Conservation (phyloP, 192 early-diverging fungal species). For the Backusella parvicylindrica region DNA sequence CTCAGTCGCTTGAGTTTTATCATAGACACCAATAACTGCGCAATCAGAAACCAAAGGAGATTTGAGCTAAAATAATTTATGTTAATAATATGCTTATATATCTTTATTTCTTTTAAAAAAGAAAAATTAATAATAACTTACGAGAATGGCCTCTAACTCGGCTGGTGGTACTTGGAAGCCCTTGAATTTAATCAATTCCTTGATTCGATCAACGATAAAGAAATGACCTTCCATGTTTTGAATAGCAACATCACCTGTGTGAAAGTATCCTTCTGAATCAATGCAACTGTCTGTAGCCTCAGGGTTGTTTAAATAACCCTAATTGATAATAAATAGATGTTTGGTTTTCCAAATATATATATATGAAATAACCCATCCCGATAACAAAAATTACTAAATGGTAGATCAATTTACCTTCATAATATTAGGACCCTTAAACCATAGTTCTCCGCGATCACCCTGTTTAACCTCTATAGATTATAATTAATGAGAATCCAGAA, state of each 20-base stretch:
- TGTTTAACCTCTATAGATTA: conserved; percentile 39
- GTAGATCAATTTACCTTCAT: conserved; percentile 51
- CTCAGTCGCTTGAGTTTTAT: conserved; percentile 65
- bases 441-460: conserved; percentile 74
- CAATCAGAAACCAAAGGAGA: conserved; percentile 70
- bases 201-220: conserved; percentile 74
- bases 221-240: conserved; percentile 54
- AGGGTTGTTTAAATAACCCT: conserved; percentile 43
- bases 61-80: conserved; percentile 16
- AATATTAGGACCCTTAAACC: conserved; percentile 69
- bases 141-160: conserved; percentile 66
- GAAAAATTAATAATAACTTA: conserved; percentile 62
- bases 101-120: neutral
- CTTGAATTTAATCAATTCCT: conserved; percentile 63
- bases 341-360: neutral
- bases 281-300: conserved; percentile 42
- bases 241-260: conserved; percentile 59
- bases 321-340: neutral
- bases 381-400: neutral
- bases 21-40: conserved; percentile 66
- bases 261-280: conserved; percentile 51
- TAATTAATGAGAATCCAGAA: neutral
- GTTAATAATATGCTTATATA: neutral
- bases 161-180: conserved; percentile 63
- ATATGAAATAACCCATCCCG: no score